These are phyloP conservation scores for Terana coerulea DNA, from an alignment of 768 basidiomycete species.

Conservation along the genomic window DNA sequence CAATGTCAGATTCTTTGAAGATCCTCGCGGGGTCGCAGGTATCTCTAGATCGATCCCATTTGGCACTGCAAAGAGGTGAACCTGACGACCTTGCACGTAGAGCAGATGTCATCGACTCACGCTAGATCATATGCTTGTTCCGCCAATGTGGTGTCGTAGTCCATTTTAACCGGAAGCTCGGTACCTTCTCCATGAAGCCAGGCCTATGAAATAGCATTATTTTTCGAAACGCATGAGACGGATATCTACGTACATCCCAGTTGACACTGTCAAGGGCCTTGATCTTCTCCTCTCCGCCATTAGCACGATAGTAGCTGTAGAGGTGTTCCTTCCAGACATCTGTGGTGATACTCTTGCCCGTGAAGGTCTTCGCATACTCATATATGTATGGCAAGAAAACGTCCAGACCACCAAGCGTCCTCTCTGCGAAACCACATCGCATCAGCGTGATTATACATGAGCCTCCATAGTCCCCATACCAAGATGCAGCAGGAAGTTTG, in stretches of 20 bases:
- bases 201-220: slow-evolving; percentile 35
- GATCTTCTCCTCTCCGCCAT: slow-evolving; percentile 59
- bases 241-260: slow-evolving; percentile 60
- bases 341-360: slow-evolving; percentile 80
- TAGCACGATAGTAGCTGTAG: slow-evolving; percentile 59
- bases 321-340: slow-evolving; percentile 81
- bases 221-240: not conserved
- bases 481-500: slow-evolving; percentile 82
- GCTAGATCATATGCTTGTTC: slow-evolving; percentile 69
- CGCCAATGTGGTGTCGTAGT: slow-evolving; percentile 73
- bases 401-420: slow-evolving; percentile 75
- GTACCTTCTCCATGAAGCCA: slow-evolving; percentile 84
- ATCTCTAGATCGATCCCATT: not conserved
- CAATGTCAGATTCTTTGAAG: slow-evolving; percentile 61
- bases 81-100: not conserved
- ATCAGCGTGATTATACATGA: not conserved
- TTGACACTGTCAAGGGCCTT: slow-evolving; percentile 64
- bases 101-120: not conserved
- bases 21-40: slow-evolving; percentile 34
- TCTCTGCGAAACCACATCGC: slow-evolving; percentile 37
- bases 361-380: slow-evolving; percentile 79
- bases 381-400: slow-evolving; percentile 81
- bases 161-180: slow-evolving; percentile 66
- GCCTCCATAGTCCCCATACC: slow-evolving; percentile 40
- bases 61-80: not conserved